These are phyloP conservation scores for Yamadazyma sp. DNA, from an alignment of 1,139 yeast species.

Conservation along the genomic window DNA sequence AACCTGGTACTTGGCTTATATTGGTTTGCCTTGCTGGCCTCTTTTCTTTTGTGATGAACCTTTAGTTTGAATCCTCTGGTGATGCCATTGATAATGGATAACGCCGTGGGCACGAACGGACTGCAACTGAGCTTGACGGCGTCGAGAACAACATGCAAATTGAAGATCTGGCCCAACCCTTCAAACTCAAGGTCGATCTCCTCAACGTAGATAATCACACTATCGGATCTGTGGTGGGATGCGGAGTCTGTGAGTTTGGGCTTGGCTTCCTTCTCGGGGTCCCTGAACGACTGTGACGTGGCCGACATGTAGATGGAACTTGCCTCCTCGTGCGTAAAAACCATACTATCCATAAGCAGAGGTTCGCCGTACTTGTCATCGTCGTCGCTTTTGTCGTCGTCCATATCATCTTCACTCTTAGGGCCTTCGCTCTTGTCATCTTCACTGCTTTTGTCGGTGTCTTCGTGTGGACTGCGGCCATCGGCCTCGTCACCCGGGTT, in stretches of 20 bases:
- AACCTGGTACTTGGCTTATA: constrained; percentile 15
- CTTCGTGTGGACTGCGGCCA: too few species aligned
- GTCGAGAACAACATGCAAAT: constrained; percentile 49
- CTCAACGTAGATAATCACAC: constrained; percentile 33
- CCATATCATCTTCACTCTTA: constrained; percentile 21
- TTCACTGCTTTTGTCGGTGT: constrained; percentile 20
- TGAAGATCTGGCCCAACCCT: constrained; percentile 50
- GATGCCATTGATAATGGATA: constrained; percentile 32
- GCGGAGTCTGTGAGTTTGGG: constrained; percentile 1
- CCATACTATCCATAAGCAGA: constrained; percentile 58
- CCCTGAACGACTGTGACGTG: constrained; percentile 43
- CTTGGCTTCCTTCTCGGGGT: constrained; percentile 10
- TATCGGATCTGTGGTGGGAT: constrained; percentile 9
- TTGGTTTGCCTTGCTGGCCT: constrained; percentile 7
- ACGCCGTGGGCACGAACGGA: constrained; percentile 37
- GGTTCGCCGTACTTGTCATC: constrained; percentile 33
- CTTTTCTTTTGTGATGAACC: constrained; percentile 30
- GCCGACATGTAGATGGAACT: constrained; percentile 86
- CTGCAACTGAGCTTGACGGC: constrained; percentile 42
- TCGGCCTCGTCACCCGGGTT: constrained; percentile 30
- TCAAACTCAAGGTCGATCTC: constrained; percentile 43
- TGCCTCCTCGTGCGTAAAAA: constrained; percentile 69
- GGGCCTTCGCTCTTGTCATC: constrained; percentile 16
- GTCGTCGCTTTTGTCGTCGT: constrained; percentile 23
- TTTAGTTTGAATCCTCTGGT: constrained; percentile 32